phyloP scores from a whole-genome alignment of 352 stramenopile genomes.

The Pythium diclinum region DNA sequence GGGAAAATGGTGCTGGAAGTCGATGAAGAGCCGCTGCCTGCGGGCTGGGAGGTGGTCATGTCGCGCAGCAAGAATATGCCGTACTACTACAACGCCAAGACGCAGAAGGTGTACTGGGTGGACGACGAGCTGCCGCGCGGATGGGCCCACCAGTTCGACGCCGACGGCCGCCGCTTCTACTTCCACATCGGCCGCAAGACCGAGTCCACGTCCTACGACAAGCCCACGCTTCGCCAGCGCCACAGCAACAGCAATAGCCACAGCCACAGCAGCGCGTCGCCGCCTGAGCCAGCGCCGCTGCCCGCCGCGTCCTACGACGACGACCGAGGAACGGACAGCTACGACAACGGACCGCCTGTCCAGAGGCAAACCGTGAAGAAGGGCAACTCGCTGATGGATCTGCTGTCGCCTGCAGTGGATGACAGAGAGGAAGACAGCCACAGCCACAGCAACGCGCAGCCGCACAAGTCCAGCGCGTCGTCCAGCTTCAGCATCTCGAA shows the following conservation, averaged over 20 bases:
- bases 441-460: not conserved
- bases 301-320: not conserved
- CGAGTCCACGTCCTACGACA: slow-evolving; percentile 68
- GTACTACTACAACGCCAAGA: slow-evolving; percentile 82
- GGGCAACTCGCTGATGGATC: slow-evolving; percentile 73
- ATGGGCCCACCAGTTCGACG: slow-evolving; percentile 80
- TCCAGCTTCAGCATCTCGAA: slow-evolving; percentile 57
- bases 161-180: slow-evolving; percentile 53
- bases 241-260: slow-evolving; percentile 22
- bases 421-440: not conserved
- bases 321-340: not conserved
- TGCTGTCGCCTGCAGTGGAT: slow-evolving; percentile 48
- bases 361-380: slow-evolving; percentile 35
- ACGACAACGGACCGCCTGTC: not conserved
- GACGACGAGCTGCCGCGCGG: slow-evolving; percentile 75
- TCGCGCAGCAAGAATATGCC: slow-evolving; percentile 80
- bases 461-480: slow-evolving; percentile 5
- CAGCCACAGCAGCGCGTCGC: slow-evolving; percentile 11
- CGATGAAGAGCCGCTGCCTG: slow-evolving; percentile 54
- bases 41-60: slow-evolving; percentile 76
- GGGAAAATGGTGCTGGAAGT: slow-evolving; percentile 45
- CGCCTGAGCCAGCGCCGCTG: not conserved
- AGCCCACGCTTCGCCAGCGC: slow-evolving; percentile 43
- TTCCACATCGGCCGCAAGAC: slow-evolving; percentile 79
- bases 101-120: slow-evolving; percentile 82